Evolutionary conservation across 345 rosid genomes (phyloP), one percentile per base, ranked within the genome.

Genomic region (Nasturtium officinale): DNA sequence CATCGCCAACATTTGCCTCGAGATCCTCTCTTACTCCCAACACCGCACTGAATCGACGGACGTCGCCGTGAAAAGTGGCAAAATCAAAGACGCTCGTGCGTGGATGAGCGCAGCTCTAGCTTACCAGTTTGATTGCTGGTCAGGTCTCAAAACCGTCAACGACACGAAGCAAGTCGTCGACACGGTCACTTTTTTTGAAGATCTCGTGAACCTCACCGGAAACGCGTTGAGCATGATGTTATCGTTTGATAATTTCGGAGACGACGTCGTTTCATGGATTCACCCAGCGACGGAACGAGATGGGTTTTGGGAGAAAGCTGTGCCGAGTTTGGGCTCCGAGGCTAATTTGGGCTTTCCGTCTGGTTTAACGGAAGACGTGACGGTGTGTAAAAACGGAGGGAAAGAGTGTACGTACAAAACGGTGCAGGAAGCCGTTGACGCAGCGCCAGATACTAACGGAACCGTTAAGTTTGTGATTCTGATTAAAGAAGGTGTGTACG

Each of bases 381-480:
- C 92, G 77, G 97, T 91, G 59, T 89, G 99, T 59, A 83, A 80
- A 65, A 80, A 46, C 63, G 85, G 80, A 32, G 76, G 62, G 59
- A 38, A 53, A 15, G 85, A 60, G 13, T 69, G 80, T 56, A 21
- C 77, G 30, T 84, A 83, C 57, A 81, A 78, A 65, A 84, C 85
- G 78, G 90, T 95, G 57, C 95, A 87, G 69, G 96, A 82, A 16
- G 99, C 97, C 11, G 99, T 95, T 1, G 77, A 88, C 12, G 88
- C 89, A 6, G 92, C 96, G 9, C 96, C 97, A 15, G 81, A 74
- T 28, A 81, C 76, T 51, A 87, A 86, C 62, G 65, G 43, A 51
- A 50, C 30, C 0, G 65, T 61, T 28, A 82, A 67, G 70, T 91
- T 86, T 37, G 99, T 91, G 77, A 86, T 95, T 25, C 61, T 71